Base-by-base conservation (phyloP, 495 filamentous ascomycete genomes). In the Penicillium macrosclerotiorum region DNA sequence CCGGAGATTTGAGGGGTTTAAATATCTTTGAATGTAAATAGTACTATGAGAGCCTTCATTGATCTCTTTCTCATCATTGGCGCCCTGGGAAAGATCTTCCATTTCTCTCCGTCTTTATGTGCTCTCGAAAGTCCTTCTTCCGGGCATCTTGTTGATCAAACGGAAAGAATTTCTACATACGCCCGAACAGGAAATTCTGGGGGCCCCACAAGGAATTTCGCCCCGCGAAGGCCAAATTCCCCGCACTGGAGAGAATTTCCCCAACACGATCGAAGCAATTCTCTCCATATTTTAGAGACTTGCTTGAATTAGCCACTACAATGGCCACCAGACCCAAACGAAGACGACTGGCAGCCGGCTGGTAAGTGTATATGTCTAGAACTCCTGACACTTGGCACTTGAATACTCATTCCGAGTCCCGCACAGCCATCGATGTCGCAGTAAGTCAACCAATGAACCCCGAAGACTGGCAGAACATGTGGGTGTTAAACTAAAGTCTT, bases 81-180 rank as follows among this genome's bases (percentile, higher is more conserved):
- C 12, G 4, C 30, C 18, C 8, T 2, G 20, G 49, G 49, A 16
- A 52, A 47, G 23, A 41, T 11, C 37, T 37, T 22, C 50, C 38
- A 33, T 43, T n/a, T n/a, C n/a, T n/a, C n/a, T n/a, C n/a, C 8
- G 13, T 16, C 6, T 25, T 13, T 6, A 40, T 18, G 3, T 18
- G n/a, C 17, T 8, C 1, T 13, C 3, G 11, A 3, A 27, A 14
- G 4, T 20, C 9, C 4, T 5, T 8, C 5, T 4, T n/a, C 8
- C 8, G 25, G 8, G 7, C 3, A 27, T 19, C 19, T 6, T 11
- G 0, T 41, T 9, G 46, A 24, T 37, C 11, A n/a, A 36, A 11
- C 48, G 60, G 56, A 57, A 51, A 60, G 51, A 63, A 47, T 57
- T 52, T 19, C 53, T 42, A 4, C 22, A 23, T 35, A 1, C 11